Percentiles rank a stretch among this genome's conserved stretches.
phyloP scores from a whole-genome alignment of 2,329 filamentous ascomycete species.

The Fusarium sp. region DNA sequence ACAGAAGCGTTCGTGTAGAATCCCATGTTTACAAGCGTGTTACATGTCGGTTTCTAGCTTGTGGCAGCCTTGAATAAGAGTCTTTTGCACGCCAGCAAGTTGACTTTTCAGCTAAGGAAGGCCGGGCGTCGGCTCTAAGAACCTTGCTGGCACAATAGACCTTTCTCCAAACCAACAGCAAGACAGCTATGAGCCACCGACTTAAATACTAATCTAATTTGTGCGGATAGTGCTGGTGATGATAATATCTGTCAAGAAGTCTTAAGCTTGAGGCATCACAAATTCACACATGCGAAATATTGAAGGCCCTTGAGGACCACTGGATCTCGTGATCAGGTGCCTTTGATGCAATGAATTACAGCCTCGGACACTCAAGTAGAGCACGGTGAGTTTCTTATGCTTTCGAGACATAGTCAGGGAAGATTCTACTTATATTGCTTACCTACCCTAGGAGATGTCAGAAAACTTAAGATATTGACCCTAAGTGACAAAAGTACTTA shows the following conservation, averaged over 20 bases:
- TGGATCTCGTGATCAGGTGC: neutral
- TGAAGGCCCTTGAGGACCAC: neutral
- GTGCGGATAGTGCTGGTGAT: neutral
- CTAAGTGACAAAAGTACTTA: too few relatives aligned
- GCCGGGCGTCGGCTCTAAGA: neutral
- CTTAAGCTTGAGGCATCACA: neutral
- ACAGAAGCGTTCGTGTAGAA: slow-evolving; percentile 14
- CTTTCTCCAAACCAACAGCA: neutral
- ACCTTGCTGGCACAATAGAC: neutral
- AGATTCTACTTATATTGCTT: neutral
- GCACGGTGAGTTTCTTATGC: neutral
- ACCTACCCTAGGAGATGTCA: neutral
- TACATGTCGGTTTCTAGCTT: neutral
- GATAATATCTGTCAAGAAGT: neutral
- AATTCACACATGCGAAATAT: neutral
- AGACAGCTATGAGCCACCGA: neutral
- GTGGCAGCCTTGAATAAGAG: neutral
- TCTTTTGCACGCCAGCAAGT: neutral
- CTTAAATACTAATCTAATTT: neutral
- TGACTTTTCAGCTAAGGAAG: neutral
- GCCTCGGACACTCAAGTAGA: neutral
- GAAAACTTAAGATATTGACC: too few relatives aligned
- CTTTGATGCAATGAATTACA: neutral
- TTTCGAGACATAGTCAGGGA: neutral
- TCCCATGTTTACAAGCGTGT: slow-evolving; percentile 2